Evolutionary conservation across 176 grass and related monocot species (phyloP).

Genomic region (Aegilops bicornis): DNA sequence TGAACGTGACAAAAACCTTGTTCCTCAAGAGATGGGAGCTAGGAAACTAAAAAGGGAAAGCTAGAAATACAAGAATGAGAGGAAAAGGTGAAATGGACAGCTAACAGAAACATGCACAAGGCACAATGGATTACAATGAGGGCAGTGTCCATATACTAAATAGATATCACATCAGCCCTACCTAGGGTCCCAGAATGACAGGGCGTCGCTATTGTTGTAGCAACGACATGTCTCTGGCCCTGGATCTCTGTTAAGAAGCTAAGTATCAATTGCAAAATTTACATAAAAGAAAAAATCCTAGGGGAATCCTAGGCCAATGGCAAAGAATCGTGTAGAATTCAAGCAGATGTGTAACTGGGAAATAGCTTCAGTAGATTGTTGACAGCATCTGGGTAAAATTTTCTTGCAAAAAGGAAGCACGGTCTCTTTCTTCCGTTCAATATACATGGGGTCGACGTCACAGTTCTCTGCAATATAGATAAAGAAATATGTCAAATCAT

Average conservation of each 20-base stretch:
- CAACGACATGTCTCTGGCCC: constrained; percentile 41
- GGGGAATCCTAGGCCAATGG: constrained; percentile 32
- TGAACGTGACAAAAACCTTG: constrained; percentile 39
- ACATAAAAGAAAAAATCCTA: constrained; percentile 42
- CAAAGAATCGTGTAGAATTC: constrained; percentile 51
- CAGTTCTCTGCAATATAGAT: constrained; percentile 61
- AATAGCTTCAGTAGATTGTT: constrained; percentile 83
- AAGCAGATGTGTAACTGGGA: constrained; percentile 65
- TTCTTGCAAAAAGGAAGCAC: constrained; percentile 93
- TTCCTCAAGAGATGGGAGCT: constrained; percentile 38
- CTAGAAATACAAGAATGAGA: neutral
- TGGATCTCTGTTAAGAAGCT: constrained; percentile 61
- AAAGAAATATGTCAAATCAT: constrained; percentile 25
- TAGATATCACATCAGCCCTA: constrained; percentile 45
- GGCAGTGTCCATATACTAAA: constrained; percentile 54
- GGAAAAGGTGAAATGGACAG: constrained; percentile 3
- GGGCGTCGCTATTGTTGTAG: constrained; percentile 25
- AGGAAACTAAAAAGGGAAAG: constrained; percentile 30
- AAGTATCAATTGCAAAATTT: constrained; percentile 71
- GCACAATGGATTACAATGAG: constrained; percentile 44
- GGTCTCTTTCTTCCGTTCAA: constrained; percentile 93
- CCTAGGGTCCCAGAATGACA: constrained; percentile 47
- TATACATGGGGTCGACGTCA: constrained; percentile 54
- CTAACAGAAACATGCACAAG: constrained; percentile 42
- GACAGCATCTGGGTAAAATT: constrained; percentile 91